Conservation (phyloP, 805 yeast genomes). For the Candida koratica region DNA sequence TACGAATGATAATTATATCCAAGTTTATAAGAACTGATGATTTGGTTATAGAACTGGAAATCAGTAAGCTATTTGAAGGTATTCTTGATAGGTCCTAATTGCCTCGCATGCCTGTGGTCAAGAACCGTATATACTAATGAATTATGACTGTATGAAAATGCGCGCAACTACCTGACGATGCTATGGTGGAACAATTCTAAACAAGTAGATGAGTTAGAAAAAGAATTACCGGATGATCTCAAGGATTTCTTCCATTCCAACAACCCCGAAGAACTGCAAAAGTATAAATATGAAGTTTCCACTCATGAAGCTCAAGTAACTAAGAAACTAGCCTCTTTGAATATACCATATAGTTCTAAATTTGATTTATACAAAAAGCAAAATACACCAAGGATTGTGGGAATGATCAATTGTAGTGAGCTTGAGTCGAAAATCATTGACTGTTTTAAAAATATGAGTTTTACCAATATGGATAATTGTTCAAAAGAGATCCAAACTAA, state of each 20-base stretch:
- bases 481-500: conserved; percentile 25
- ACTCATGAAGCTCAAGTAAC: conserved; percentile 28
- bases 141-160: too few relatives aligned
- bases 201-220: conserved; percentile 24
- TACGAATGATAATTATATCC: conserved; percentile 28
- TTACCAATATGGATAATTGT: conserved; percentile 27
- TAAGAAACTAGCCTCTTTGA: conserved; percentile 20
- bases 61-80: conserved; percentile 39
- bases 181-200: conserved; percentile 17
- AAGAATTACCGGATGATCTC: conserved; percentile 33
- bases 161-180: too few relatives aligned
- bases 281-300: conserved; percentile 20
- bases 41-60: conserved; percentile 29
- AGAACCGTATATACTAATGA: too few relatives aligned
- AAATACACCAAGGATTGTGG: conserved; percentile 23
- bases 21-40: conserved; percentile 18
- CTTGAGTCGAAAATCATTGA: conserved; percentile 33
- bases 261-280: conserved; percentile 27
- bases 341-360: conserved; percentile 21
- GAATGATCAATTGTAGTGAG: conserved; percentile 39
- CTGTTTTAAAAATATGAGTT: conserved; percentile 33
- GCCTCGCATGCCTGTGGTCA: too few relatives aligned
- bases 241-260: conserved; percentile 28
- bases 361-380: conserved; percentile 29
- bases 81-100: conserved; percentile 27